Conservation (phyloP, 2,329 filamentous ascomycete species). For the Drechmeria coniospora region DNA sequence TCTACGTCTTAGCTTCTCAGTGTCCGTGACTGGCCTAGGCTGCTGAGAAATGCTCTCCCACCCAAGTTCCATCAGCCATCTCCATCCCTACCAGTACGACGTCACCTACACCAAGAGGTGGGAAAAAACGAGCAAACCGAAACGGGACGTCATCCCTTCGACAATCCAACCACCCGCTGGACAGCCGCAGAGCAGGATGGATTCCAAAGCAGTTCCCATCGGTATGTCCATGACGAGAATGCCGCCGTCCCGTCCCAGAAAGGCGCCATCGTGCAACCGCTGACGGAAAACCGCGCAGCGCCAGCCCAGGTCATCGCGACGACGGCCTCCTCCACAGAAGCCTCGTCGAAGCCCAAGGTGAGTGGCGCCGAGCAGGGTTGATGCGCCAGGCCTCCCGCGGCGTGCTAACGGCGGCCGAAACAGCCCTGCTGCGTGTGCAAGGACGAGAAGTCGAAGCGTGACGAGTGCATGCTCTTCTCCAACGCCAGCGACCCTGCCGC, state of each 20-base stretch:
- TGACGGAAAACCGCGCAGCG: background rate
- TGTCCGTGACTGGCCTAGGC: too few relatives aligned
- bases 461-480: slow-evolving; percentile 99
- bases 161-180: too few relatives aligned
- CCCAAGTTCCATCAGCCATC: too few relatives aligned
- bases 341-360: slow-evolving; percentile 29
- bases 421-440: slow-evolving; percentile 98
- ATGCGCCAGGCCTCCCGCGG: background rate
- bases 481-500: slow-evolving; percentile 64
- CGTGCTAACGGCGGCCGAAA: background rate
- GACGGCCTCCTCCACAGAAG: slow-evolving; percentile 13
- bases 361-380: background rate
- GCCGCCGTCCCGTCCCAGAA: too few relatives aligned
- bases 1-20: too few relatives aligned
- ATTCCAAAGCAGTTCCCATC: slow-evolving; percentile 13
- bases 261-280: too few relatives aligned
- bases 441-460: slow-evolving; percentile 77
- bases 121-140: too few relatives aligned
- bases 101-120: too few relatives aligned
- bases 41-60: too few relatives aligned
- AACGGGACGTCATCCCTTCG: too few relatives aligned
- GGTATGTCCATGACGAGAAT: slow-evolving; percentile 13
- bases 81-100: too few relatives aligned
- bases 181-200: slow-evolving; percentile 17
- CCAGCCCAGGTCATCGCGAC: slow-evolving; percentile 2